phyloP scores from a whole-genome alignment of 768 basidiomycete species.

The Boletus rubroflammeus region DNA sequence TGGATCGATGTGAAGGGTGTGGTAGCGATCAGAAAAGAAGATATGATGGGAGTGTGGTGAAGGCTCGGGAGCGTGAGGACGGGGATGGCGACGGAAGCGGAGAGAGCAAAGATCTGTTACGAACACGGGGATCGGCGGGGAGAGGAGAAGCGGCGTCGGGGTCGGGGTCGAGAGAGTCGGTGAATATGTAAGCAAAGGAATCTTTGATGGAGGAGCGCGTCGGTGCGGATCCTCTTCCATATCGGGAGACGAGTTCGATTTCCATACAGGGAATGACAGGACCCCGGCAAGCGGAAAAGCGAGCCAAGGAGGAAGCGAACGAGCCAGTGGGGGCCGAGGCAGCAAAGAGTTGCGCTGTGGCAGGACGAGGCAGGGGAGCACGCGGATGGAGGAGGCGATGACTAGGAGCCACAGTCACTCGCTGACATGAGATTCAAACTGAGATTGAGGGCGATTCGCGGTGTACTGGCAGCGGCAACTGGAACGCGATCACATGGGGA shows the following conservation, averaged over 20 bases:
- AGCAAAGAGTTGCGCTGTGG: conserved; percentile 29
- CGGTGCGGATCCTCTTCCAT: conserved; percentile 32
- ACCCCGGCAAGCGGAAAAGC: conserved; percentile 30
- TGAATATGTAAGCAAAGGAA: conserved; percentile 23
- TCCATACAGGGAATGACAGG: conserved; percentile 19
- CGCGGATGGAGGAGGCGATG: conserved; percentile 16
- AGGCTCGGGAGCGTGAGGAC: conserved; percentile 16
- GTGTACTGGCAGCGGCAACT: conserved; percentile 37
- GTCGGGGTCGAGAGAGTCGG: conserved; percentile 21
- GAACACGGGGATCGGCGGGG: conserved; percentile 19
- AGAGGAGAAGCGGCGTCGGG: conserved; percentile 12
- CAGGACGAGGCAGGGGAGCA: conserved; percentile 19
- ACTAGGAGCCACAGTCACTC: conserved; percentile 14
- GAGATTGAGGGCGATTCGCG: conserved; percentile 32
- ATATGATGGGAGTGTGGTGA: not conserved
- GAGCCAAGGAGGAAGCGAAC: conserved; percentile 28
- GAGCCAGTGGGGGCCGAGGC: conserved; percentile 14
- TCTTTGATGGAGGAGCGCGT: conserved; percentile 13
- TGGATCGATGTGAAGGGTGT: not conserved
- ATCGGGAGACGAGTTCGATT: conserved; percentile 19
- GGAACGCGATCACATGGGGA: conserved; percentile 31
- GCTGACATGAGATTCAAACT: conserved; percentile 29
- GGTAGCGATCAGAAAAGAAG: conserved; percentile 20
- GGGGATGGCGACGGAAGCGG: conserved; percentile 17
- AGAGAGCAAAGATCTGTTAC: conserved; percentile 11